These are phyloP conservation scores for Phytophthora tentaculata DNA, from an alignment of 352 stramenopile genomes.

Conservation along the genomic window DNA sequence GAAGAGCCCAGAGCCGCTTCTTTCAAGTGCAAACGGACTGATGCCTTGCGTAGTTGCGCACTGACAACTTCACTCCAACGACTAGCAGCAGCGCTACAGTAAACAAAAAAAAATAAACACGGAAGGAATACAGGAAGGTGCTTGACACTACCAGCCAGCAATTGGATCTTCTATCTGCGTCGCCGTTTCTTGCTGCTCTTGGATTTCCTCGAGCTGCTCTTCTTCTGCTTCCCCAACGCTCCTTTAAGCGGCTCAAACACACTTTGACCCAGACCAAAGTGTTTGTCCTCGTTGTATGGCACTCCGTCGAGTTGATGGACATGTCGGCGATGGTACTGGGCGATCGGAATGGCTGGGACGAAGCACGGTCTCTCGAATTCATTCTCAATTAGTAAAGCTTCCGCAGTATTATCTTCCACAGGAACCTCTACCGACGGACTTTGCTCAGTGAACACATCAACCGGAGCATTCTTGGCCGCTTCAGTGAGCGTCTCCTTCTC, in stretches of 20 bases:
- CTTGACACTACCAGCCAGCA: constrained; percentile 13
- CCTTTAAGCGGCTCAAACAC: constrained; percentile 74
- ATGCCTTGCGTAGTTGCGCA: constrained; percentile 10
- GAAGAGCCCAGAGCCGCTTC: neutral
- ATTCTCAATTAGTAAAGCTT: constrained; percentile 15
- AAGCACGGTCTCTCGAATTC: constrained; percentile 38
- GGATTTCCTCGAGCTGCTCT: constrained; percentile 34
- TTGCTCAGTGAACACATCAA: constrained; percentile 60
- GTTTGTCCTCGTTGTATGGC: constrained; percentile 70
- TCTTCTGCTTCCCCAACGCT: constrained; percentile 48
- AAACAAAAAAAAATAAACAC: constrained; percentile 11
- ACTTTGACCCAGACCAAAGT: constrained; percentile 75
- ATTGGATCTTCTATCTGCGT: constrained; percentile 32
- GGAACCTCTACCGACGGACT: constrained; percentile 25
- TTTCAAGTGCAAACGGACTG: constrained; percentile 7
- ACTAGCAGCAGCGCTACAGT: constrained; percentile 21
- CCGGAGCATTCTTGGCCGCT: constrained; percentile 10
- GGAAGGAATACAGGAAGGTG: neutral
- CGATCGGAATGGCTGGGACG: constrained; percentile 68
- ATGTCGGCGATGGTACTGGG: constrained; percentile 58
- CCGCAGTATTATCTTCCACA: constrained; percentile 9
- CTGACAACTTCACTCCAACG: constrained; percentile 24
- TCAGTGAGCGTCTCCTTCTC: constrained; percentile 38
- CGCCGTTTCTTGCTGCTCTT: constrained; percentile 60
- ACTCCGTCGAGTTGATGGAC: constrained; percentile 42